These are phyloP conservation scores for Aspergillus awamori DNA, from an alignment of 2,329 filamentous ascomycete genomes.

Conservation along the genomic window DNA sequence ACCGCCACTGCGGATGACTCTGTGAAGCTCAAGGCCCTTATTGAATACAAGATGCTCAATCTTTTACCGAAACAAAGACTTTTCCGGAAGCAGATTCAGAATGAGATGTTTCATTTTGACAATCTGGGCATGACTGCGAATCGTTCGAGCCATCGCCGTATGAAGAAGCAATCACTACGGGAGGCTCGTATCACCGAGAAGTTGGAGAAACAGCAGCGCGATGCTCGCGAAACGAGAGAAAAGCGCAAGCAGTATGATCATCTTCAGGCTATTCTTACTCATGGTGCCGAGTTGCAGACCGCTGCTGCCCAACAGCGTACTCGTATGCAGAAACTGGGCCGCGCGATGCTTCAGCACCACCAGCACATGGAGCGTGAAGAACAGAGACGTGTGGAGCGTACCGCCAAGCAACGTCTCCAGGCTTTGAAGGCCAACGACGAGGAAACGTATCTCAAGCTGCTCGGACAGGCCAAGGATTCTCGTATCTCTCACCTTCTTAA, in stretches of 20 bases:
- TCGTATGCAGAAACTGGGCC: constrained; percentile 83
- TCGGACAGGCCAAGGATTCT: constrained; percentile 98
- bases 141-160: constrained; percentile 81
- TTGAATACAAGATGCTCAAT: constrained; percentile 90
- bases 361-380: constrained; percentile 98
- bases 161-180: constrained; percentile 95
- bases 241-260: constrained; percentile 97
- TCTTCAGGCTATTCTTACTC: constrained; percentile 80
- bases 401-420: constrained; percentile 98
- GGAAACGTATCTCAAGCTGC: constrained; percentile 95
- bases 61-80: constrained; percentile 86
- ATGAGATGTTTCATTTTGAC: constrained; percentile 92
- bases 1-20: constrained; percentile 73
- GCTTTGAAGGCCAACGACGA: constrained; percentile 98
- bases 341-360: constrained; percentile 86
- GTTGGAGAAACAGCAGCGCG: constrained; percentile 96
- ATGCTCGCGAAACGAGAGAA: constrained; percentile 91
- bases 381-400: constrained; percentile 96
- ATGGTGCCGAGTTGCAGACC: constrained; percentile 75
- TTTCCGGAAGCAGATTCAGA: constrained; percentile 81
- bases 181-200: constrained; percentile 98
- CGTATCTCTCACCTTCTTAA: constrained; percentile 96
- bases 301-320: constrained; percentile 67
- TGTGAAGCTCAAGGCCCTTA: constrained; percentile 84
- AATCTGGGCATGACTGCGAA: constrained; percentile 98